phyloP scores from a whole-genome alignment of 805 yeast species.

The Teunomyces panamensis region DNA sequence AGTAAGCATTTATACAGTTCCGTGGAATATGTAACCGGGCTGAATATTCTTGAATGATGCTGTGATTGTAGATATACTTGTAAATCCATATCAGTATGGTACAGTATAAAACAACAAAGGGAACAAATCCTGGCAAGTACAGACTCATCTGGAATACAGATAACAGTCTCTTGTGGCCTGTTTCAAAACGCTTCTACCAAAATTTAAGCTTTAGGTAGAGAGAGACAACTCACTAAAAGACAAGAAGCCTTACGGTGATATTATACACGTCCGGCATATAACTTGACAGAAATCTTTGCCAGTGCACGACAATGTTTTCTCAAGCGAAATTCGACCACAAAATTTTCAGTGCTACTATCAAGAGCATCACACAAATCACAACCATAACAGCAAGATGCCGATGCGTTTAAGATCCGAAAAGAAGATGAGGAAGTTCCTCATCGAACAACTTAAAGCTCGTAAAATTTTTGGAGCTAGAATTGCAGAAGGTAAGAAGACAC shows the following conservation, averaged over 20 bases:
- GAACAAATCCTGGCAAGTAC: constrained; percentile 9
- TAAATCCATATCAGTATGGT: constrained; percentile 17
- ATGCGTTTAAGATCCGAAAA: constrained; percentile 43
- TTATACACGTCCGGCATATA: background rate
- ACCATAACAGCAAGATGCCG: constrained; percentile 23
- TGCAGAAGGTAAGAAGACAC: constrained; percentile 37
- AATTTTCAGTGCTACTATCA: background rate
- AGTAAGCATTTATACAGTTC: constrained; percentile 23
- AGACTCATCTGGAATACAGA: constrained; percentile 2
- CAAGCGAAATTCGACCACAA: background rate
- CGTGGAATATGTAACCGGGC: constrained; percentile 16
- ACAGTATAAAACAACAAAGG: constrained; percentile 13
- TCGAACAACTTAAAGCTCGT: constrained; percentile 44
- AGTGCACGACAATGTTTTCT: constrained; percentile 1
- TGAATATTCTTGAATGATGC: constrained; percentile 23
- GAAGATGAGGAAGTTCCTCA: constrained; percentile 45
- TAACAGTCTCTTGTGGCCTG: background rate
- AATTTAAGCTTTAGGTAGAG: background rate
- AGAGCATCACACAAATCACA: constrained; percentile 2
- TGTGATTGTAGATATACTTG: constrained; percentile 21
- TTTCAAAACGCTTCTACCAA: background rate
- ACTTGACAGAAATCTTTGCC: background rate
- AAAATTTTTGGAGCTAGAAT: constrained; percentile 41
- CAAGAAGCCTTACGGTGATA: background rate
- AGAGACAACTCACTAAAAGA: background rate